A percentile compares a stretch with the other conserved stretches of the same genome.
These are phyloP conservation scores for Sugiyamaella boreocaroliniensis DNA, from an alignment of 805 yeast genomes.

Conservation along the genomic window DNA sequence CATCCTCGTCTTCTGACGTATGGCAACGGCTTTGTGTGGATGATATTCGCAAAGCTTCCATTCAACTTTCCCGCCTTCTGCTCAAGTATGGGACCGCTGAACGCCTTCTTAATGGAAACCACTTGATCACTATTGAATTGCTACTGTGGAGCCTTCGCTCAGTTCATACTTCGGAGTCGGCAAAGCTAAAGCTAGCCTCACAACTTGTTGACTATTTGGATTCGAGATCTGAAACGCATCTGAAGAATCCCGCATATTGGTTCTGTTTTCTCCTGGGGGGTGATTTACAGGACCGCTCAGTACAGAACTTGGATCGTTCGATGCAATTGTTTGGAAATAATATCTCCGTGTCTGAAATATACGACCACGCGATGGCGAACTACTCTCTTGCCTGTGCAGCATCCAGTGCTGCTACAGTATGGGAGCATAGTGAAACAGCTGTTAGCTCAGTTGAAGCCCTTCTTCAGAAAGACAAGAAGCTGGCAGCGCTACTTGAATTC, in stretches of 20 bases:
- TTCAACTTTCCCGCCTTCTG: not conserved
- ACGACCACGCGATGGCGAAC: too few species aligned
- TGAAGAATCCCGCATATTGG: not conserved
- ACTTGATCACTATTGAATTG: not conserved
- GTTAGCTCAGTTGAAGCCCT: not conserved
- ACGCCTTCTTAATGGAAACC: not conserved
- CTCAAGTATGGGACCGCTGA: not conserved
- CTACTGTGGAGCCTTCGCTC: not conserved
- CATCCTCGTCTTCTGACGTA: not conserved
- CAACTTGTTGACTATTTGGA: not conserved
- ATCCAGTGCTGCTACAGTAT: too few species aligned
- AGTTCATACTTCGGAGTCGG: not conserved
- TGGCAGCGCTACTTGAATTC: not conserved
- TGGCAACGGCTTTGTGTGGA: not conserved
- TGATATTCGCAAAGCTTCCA: not conserved
- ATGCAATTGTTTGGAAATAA: too few species aligned
- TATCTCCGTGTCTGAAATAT: too few species aligned
- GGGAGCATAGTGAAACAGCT: not conserved
- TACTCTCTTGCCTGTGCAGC: too few species aligned
- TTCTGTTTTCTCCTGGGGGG: too few species aligned
- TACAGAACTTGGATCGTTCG: too few species aligned
- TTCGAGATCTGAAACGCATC: too few species aligned
- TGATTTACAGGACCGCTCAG: too few species aligned
- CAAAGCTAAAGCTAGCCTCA: not conserved
- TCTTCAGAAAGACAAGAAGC: not conserved